Evolutionary conservation across 306 rosid genomes (phyloP).

Genomic region (Boehmeria nivea): DNA sequence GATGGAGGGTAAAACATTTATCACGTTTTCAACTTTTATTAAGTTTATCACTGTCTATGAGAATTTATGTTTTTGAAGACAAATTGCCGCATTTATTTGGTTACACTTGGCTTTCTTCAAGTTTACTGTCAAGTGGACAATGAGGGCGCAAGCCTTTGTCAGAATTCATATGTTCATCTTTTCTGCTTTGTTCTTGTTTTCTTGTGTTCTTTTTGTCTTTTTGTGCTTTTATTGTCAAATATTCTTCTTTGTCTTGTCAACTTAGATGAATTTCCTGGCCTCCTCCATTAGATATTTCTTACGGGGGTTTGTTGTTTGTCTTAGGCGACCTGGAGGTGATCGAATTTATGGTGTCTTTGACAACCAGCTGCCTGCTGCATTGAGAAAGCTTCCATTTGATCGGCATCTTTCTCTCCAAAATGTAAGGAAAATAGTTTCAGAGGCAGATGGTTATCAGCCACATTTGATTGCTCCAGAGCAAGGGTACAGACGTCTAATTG

Average conservation of each 20-base stretch:
- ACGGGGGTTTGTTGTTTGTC: no score
- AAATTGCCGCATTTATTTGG: not conserved
- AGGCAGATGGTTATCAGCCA: slow-evolving; percentile 99
- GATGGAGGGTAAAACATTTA: slow-evolving; percentile 81
- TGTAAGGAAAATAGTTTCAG: slow-evolving; percentile 88
- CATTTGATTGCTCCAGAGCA: slow-evolving; percentile 99
- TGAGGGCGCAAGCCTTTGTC: not conserved
- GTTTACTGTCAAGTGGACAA: not conserved
- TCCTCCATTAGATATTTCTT: no score
- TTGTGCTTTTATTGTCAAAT: no score
- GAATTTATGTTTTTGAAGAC: slow-evolving; percentile 18
- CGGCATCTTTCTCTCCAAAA: slow-evolving; percentile 91
- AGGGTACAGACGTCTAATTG: slow-evolving; percentile 94
- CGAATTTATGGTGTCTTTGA: slow-evolving; percentile 90
- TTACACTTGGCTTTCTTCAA: not conserved
- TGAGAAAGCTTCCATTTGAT: slow-evolving; percentile 95
- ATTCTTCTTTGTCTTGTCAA: no score
- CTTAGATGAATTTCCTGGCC: no score
- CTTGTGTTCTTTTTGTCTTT: no score
- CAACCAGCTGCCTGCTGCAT: slow-evolving; percentile 98
- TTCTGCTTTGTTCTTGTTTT: not conserved
- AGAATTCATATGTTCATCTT: not conserved
- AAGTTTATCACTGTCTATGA: not conserved
- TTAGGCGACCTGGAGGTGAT: slow-evolving; percentile 96
- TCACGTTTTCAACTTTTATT: slow-evolving; percentile 1